phyloP scores from a whole-genome alignment of 257 asterid genomes.

The Nicotiana benthamiana region DNA sequence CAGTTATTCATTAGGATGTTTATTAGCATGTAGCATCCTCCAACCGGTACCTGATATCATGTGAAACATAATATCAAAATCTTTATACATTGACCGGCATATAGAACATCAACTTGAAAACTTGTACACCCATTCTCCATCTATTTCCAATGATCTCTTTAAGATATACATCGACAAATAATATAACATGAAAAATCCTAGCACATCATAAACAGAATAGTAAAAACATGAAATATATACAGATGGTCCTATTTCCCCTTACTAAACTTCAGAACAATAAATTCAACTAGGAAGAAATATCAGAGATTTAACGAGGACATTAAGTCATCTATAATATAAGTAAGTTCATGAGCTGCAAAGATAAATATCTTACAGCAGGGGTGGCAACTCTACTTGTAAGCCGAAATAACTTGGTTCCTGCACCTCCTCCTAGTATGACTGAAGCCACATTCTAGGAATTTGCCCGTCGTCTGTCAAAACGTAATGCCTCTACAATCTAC shows the following conservation, averaged over 20 bases:
- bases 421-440: conserved; percentile 91
- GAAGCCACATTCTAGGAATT: conserved; percentile 88
- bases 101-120: background rate
- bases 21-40: conserved; percentile 89
- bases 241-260: background rate
- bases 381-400: conserved; percentile 87
- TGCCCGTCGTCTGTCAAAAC: conserved; percentile 52
- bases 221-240: background rate
- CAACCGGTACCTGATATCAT: conserved; percentile 69
- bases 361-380: conserved; percentile 73
- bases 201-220: background rate
- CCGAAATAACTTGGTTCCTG: conserved; percentile 83
- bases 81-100: background rate
- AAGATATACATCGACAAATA: background rate
- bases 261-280: background rate
- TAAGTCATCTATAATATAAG: background rate
- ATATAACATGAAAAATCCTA: background rate
- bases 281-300: background rate
- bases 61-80: conserved; percentile 7
- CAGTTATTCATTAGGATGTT: conserved; percentile 98
- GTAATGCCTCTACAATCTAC: conserved; percentile 52
- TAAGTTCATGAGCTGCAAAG: background rate
- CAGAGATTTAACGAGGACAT: background rate
- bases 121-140: background rate
- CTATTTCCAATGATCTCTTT: background rate